Percentiles rank a stretch among this genome's conserved stretches.
phyloP scores from a whole-genome alignment of 805 yeast genomes.

The Pichia heedii region DNA sequence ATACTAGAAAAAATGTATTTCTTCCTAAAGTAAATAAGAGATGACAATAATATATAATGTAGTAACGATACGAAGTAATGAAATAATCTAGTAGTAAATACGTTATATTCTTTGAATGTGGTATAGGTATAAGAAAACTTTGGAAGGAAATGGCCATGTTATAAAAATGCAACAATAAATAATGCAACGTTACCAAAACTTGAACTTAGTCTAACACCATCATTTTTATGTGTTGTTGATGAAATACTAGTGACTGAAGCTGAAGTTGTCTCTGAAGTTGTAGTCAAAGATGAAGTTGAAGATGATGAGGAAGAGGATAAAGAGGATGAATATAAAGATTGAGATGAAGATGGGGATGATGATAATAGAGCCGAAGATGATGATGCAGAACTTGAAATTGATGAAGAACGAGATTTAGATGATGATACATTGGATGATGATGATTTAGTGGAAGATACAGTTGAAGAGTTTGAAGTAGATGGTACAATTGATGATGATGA shows the following conservation, averaged over 20 bases:
- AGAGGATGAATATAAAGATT: not conserved
- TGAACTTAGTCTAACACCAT: slow-evolving; percentile 4
- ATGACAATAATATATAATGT: not conserved
- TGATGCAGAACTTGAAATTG: not conserved
- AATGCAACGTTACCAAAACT: slow-evolving; percentile 2
- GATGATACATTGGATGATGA: not conserved
- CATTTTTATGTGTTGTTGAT: slow-evolving; percentile 4
- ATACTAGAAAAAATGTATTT: no score
- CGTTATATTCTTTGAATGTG: no score
- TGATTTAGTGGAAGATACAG: not conserved
- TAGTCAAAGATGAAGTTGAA: not conserved
- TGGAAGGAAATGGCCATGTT: no score
- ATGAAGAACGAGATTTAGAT: not conserved
- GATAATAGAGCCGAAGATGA: not conserved
- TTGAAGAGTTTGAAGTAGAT: not conserved
- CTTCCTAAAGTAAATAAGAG: no score
- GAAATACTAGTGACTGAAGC: slow-evolving; percentile 5
- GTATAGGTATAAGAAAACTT: not conserved
- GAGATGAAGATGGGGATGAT: not conserved
- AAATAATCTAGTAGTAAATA: not conserved
- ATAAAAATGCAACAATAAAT: slow-evolving; percentile 8
- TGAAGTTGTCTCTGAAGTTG: not conserved
- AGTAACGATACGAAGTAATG: not conserved
- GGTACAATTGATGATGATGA: not conserved
- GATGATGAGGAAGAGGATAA: not conserved